Evolutionary conservation across 179 eudicot genomes (phyloP).

Genomic region (Dionaea muscipula): DNA sequence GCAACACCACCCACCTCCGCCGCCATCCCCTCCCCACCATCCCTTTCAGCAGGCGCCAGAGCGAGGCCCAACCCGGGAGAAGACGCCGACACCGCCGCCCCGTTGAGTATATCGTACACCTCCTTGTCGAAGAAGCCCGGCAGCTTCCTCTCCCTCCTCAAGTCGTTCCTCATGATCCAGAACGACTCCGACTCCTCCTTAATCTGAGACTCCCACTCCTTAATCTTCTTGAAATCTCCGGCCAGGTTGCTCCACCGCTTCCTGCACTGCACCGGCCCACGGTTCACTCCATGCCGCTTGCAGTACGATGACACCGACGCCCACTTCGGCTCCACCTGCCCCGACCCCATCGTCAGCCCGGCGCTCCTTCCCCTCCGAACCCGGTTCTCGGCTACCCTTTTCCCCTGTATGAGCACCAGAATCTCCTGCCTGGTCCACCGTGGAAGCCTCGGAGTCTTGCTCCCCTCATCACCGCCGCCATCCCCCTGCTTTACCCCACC

Average conservation of each 20-base stretch:
- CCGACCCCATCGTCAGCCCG: slow-evolving; percentile 17
- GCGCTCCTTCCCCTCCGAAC: slow-evolving; percentile 46
- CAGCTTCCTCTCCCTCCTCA: slow-evolving; percentile 60
- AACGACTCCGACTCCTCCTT: slow-evolving; percentile 48
- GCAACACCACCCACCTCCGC: slow-evolving; percentile 10
- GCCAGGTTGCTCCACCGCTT: slow-evolving; percentile 89
- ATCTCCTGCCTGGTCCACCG: slow-evolving; percentile 84
- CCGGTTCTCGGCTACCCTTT: slow-evolving; percentile 59
- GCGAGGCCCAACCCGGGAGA: not conserved
- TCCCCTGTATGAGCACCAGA: slow-evolving; percentile 70
- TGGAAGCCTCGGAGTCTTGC: slow-evolving; percentile 51
- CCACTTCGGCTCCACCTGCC: slow-evolving; percentile 66
- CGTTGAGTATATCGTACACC: slow-evolving; percentile 57
- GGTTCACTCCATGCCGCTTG: slow-evolving; percentile 59
- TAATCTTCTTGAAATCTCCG: slow-evolving; percentile 80
- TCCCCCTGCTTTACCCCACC: slow-evolving; percentile 2
- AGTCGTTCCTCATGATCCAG: slow-evolving; percentile 81
- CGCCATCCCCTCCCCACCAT: not conserved
- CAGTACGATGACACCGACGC: slow-evolving; percentile 68
- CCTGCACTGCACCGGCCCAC: slow-evolving; percentile 87
- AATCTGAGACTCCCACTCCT: slow-evolving; percentile 53
- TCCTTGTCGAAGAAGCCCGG: slow-evolving; percentile 82
- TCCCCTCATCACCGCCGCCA: slow-evolving; percentile 18
- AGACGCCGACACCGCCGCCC: slow-evolving; percentile 5
- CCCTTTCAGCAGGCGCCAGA: not conserved